Evolutionary conservation across 495 filamentous ascomycete species (phyloP).

Genomic region (Venustampulla echinocandica): DNA sequence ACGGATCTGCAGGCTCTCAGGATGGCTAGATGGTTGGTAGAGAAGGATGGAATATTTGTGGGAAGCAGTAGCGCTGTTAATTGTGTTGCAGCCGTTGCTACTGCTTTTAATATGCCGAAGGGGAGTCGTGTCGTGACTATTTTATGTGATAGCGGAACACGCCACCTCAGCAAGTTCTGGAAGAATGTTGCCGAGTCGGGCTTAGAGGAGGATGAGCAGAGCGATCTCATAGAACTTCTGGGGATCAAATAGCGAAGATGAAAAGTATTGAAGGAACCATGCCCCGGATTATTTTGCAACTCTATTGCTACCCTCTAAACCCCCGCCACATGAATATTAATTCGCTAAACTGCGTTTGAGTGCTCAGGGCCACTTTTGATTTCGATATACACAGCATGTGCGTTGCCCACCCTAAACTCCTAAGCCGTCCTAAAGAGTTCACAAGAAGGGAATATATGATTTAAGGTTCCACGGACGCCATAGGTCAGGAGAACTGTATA

Average conservation of each 20-base stretch:
- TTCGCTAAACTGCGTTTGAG: background rate
- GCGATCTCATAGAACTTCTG: constrained; percentile 23
- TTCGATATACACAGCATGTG: too few relatives aligned
- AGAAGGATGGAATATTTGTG: constrained; percentile 91
- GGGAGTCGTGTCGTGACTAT: constrained; percentile 81
- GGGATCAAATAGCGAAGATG: constrained; percentile 8
- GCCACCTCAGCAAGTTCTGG: constrained; percentile 95
- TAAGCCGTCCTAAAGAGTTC: constrained; percentile 21
- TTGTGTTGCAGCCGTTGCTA: constrained; percentile 80
- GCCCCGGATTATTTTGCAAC: background rate
- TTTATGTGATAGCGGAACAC: constrained; percentile 80
- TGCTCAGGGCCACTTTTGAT: background rate
- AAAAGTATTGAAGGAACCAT: background rate
- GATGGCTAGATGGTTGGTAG: constrained; percentile 93
- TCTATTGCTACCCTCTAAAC: background rate
- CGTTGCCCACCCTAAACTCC: constrained; percentile 17
- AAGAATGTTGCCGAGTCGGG: constrained; percentile 67
- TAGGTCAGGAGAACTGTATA: constrained; percentile 21
- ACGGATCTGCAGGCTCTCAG: constrained; percentile 83
- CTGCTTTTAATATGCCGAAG: constrained; percentile 55
- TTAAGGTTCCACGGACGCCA: background rate
- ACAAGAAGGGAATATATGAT: constrained; percentile 14
- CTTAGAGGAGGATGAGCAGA: constrained; percentile 35
- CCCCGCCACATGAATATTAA: background rate
- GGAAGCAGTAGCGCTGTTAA: constrained; percentile 95